A percentile compares a stretch with the other conserved stretches of the same genome.
Evolutionary conservation across 805 yeast species (phyloP).

Genomic region (Clavispora vitiphila): DNA sequence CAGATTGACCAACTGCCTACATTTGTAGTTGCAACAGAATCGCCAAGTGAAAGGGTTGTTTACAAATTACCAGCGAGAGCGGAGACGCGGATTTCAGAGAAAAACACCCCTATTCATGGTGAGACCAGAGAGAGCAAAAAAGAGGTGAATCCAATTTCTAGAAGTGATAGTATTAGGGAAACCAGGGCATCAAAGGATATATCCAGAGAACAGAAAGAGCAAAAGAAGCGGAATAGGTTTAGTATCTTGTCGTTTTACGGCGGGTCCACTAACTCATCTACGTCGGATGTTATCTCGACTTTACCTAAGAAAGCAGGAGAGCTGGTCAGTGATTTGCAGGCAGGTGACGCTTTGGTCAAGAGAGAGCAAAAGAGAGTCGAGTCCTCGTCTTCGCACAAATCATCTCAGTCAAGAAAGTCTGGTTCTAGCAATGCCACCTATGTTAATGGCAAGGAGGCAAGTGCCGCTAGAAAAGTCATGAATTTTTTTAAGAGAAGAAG

Average conservation of each 20-base stretch:
- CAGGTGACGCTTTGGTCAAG: not conserved
- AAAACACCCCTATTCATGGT: slow-evolving; percentile 30
- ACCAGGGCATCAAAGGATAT: slow-evolving; percentile 12
- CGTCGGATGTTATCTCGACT: slow-evolving; percentile 2
- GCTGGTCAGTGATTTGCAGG: slow-evolving; percentile 6
- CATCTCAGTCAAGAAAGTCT: slow-evolving; percentile 21
- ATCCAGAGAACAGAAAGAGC: slow-evolving; percentile 16
- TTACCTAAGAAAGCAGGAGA: not conserved
- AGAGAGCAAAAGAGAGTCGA: slow-evolving; percentile 22
- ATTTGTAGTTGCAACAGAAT: slow-evolving; percentile 17
- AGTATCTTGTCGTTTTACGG: slow-evolving; percentile 41
- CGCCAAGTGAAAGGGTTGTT: slow-evolving; percentile 8
- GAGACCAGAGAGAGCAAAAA: not conserved
- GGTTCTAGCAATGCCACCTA: slow-evolving; percentile 17
- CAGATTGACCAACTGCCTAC: slow-evolving; percentile 28
- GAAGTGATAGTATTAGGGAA: slow-evolving; percentile 11
- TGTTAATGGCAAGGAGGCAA: slow-evolving; percentile 48
- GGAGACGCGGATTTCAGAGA: slow-evolving; percentile 37
- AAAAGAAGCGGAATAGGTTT: slow-evolving; percentile 38
- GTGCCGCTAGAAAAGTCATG: slow-evolving; percentile 54
- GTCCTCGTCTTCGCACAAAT: slow-evolving; percentile 24
- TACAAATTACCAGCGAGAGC: slow-evolving; percentile 14
- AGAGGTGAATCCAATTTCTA: not conserved
- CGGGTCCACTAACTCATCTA: slow-evolving; percentile 23
- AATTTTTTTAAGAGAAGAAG: slow-evolving; percentile 17